phyloP scores from a whole-genome alignment of 2,329 filamentous ascomycete species.

The Gnomoniopsis smithogilvyi region DNA sequence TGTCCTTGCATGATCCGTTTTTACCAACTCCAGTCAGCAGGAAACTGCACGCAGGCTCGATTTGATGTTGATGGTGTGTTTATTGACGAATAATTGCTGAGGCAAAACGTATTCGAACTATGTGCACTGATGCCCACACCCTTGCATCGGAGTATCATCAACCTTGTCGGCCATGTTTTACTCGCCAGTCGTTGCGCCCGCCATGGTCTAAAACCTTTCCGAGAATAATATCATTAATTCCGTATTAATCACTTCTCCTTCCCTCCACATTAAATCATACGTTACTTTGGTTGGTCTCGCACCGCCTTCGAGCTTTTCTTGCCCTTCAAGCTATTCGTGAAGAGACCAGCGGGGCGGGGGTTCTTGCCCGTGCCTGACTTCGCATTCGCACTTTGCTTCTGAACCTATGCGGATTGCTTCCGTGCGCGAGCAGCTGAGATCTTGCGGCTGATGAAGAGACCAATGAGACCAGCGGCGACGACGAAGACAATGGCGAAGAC shows the following conservation, averaged over 20 bases:
- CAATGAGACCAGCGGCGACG: slow-evolving; percentile 46
- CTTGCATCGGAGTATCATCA: slow-evolving; percentile 19
- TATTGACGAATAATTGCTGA: slow-evolving; percentile 14
- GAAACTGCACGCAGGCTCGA: not conserved
- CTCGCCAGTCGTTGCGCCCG: not conserved
- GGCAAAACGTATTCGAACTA: slow-evolving; percentile 9
- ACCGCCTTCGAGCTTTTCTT: not conserved
- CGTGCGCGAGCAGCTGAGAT: slow-evolving; percentile 25
- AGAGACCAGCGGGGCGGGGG: not conserved
- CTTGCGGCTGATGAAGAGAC: slow-evolving; percentile 41
- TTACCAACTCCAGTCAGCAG: not conserved
- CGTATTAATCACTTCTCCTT: slow-evolving; percentile 10
- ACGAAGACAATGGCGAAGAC: slow-evolving; percentile 61
- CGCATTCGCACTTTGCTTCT: not conserved
- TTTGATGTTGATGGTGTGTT: slow-evolving; percentile 4
- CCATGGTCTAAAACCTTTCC: not conserved
- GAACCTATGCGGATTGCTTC: slow-evolving; percentile 4
- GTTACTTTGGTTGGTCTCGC: not conserved
- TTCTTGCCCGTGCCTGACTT: not conserved
- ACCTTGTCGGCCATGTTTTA: slow-evolving; percentile 1
- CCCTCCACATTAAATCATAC: slow-evolving; percentile 13
- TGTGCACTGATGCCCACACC: slow-evolving; percentile 14
- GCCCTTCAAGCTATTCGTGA: not conserved
- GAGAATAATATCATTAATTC: slow-evolving; percentile 13
- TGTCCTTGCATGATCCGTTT: too few relatives aligned